phyloP scores from a whole-genome alignment of 2,329 filamentous ascomycete species.

The Penicillium sp. region DNA sequence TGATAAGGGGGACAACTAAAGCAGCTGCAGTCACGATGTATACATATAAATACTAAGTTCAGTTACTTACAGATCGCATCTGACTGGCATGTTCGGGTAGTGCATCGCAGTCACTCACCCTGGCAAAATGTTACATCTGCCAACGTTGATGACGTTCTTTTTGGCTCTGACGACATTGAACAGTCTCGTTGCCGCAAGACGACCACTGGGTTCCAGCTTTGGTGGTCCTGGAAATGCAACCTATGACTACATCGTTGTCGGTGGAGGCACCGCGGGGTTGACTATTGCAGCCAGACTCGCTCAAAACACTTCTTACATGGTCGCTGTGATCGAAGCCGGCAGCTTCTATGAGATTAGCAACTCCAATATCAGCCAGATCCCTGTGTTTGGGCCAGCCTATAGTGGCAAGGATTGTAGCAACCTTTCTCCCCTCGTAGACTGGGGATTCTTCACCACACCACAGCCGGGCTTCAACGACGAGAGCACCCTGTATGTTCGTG shows the following conservation, averaged over 20 bases:
- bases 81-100: not conserved
- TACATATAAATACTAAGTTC: not conserved
- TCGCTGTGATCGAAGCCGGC: slow-evolving; percentile 29
- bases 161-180: not conserved
- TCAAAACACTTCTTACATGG: too few relatives aligned
- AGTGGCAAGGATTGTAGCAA: not conserved
- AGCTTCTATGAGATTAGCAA: slow-evolving; percentile 14
- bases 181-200: slow-evolving; percentile 13
- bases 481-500: slow-evolving; percentile 21
- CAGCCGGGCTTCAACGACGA: not conserved
- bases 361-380: not conserved
- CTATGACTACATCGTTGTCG: slow-evolving; percentile 30
- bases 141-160: not conserved
- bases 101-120: not conserved
- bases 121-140: not conserved
- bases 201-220: slow-evolving; percentile 10
- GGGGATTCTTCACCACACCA: not conserved
- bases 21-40: not conserved
- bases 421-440: slow-evolving; percentile 8
- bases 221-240: slow-evolving; percentile 1
- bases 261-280: slow-evolving; percentile 31
- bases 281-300: slow-evolving; percentile 24
- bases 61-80: not conserved
- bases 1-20: not conserved
- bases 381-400: not conserved